These are phyloP conservation scores for Pseudogymnoascus sp. DNA, from an alignment of 2,329 filamentous ascomycete species.

Conservation along the genomic window DNA sequence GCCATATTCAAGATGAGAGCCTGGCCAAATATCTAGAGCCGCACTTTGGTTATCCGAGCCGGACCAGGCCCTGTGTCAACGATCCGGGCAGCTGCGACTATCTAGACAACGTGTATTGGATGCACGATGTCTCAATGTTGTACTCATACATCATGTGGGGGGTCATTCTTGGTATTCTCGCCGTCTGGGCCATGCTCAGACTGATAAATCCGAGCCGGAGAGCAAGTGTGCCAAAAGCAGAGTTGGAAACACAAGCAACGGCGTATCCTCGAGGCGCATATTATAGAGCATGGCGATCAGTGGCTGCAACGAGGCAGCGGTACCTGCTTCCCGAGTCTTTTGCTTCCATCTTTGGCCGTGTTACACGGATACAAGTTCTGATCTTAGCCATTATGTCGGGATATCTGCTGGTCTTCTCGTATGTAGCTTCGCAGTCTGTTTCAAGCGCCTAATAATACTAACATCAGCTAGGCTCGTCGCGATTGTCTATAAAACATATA, in stretches of 20 bases:
- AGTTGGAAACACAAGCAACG: conserved; percentile 23
- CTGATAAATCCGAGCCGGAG: conserved; percentile 24
- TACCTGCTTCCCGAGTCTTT: conserved; percentile 57
- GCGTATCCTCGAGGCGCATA: conserved; percentile 19
- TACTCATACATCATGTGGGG: conserved; percentile 54
- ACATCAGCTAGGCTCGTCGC: conserved; percentile 46
- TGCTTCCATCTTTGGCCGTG: conserved; percentile 56
- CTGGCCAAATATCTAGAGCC: conserved; percentile 35
- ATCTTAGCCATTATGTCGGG: conserved; percentile 50
- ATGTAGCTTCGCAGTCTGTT: conserved; percentile 16
- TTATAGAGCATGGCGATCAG: conserved; percentile 22
- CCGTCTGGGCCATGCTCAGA: conserved; percentile 35
- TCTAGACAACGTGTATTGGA: conserved; percentile 48
- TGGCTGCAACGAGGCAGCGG: conserved; percentile 20
- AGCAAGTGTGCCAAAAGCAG: conserved; percentile 22
- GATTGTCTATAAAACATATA: conserved; percentile 62
- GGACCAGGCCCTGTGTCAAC: conserved; percentile 50
- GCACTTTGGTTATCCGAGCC: conserved; percentile 52
- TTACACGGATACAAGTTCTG: conserved; percentile 61
- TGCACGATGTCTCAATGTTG: conserved; percentile 48
- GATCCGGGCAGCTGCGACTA: conserved; percentile 54
- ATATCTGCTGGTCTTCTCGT: conserved; percentile 64
- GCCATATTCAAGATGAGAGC: conserved; percentile 43
- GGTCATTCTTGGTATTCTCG: conserved; percentile 42
- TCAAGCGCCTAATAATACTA: conserved; percentile 4